These are phyloP conservation scores for Antarctomyces pellizariae DNA, from an alignment of 495 filamentous ascomycete genomes.

Conservation along the genomic window DNA sequence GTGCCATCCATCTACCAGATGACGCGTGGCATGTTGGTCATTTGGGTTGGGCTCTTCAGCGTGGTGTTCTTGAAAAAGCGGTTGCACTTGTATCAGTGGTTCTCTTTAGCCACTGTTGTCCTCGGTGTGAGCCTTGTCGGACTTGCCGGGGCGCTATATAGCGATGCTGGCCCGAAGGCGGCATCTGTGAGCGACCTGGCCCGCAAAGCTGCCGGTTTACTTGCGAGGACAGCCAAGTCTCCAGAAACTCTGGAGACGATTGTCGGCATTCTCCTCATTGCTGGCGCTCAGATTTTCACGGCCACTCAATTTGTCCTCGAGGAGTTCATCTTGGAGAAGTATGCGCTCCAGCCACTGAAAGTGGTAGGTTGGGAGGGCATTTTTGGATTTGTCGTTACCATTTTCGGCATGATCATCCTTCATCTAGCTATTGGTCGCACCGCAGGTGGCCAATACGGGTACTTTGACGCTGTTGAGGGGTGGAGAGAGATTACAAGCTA, in stretches of 20 bases:
- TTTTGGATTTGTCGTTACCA: slow-evolving; percentile 73
- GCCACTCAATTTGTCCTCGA: slow-evolving; percentile 90
- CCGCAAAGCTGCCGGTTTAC: slow-evolving; percentile 4
- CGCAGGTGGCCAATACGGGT: slow-evolving; percentile 48
- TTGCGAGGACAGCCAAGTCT: slow-evolving; percentile 15
- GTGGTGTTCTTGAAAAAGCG: slow-evolving; percentile 66
- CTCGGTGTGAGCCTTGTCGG: slow-evolving; percentile 76
- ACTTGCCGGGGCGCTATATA: slow-evolving; percentile 60
- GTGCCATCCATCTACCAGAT: slow-evolving; percentile 95
- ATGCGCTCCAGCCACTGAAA: slow-evolving; percentile 65
- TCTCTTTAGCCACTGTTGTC: slow-evolving; percentile 66
- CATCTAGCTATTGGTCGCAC: slow-evolving; percentile 56
- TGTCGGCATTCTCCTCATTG: slow-evolving; percentile 71
- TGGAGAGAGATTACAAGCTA: slow-evolving; percentile 52
- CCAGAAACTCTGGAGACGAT: slow-evolving; percentile 46
- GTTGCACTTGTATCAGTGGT: slow-evolving; percentile 70
- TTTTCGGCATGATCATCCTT: slow-evolving; percentile 54
- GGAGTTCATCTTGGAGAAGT: slow-evolving; percentile 81
- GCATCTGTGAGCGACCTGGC: slow-evolving; percentile 3
- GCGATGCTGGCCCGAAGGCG: slow-evolving; percentile 20
- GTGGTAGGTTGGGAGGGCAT: slow-evolving; percentile 93
- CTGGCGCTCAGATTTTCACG: slow-evolving; percentile 86
- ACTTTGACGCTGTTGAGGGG: slow-evolving; percentile 75
- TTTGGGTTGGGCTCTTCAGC: slow-evolving; percentile 90
- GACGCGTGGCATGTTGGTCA: slow-evolving; percentile 80